phyloP scores from a whole-genome alignment of 495 filamentous ascomycete species.

The Aeminium ludgeri region DNA sequence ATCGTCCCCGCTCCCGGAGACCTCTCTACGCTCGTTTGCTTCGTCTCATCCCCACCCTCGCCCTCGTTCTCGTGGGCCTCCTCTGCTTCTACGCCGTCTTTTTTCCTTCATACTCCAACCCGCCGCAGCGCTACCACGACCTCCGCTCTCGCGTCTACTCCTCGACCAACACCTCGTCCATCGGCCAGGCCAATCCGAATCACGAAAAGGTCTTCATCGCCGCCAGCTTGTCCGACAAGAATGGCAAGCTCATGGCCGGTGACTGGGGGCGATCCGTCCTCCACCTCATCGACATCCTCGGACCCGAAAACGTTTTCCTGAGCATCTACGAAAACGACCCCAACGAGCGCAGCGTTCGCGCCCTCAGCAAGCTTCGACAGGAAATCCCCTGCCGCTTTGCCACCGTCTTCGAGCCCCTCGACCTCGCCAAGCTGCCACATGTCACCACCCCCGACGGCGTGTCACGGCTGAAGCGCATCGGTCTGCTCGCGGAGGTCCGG shows the following conservation, averaged over 20 bases:
- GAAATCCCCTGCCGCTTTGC: slow-evolving; percentile 32
- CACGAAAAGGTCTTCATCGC: slow-evolving; percentile 61
- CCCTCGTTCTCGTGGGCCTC: too few species aligned
- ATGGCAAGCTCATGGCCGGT: slow-evolving; percentile 40
- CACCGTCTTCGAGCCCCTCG: slow-evolving; percentile 38
- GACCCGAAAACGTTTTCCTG: slow-evolving; percentile 38
- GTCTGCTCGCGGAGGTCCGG: slow-evolving; percentile 60
- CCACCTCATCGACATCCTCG: slow-evolving; percentile 44
- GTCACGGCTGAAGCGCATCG: slow-evolving; percentile 49
- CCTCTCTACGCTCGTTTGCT: too few species aligned
- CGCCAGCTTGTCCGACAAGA: slow-evolving; percentile 52
- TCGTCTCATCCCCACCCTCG: too few species aligned
- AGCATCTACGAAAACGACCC: slow-evolving; percentile 59
- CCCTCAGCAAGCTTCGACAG: slow-evolving; percentile 27
- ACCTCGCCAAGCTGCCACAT: slow-evolving; percentile 33
- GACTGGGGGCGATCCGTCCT: slow-evolving; percentile 49
- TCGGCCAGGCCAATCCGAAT: slow-evolving; percentile 46
- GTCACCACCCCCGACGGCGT: slow-evolving; percentile 46
- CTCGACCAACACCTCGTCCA: slow-evolving; percentile 21
- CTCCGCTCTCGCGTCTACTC: slow-evolving; percentile 26
- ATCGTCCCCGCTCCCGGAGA: too few species aligned
- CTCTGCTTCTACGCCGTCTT: slow-evolving; percentile 36
- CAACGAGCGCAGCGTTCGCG: slow-evolving; percentile 27
- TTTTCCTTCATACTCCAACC: slow-evolving; percentile 43
- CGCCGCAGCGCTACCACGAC: slow-evolving; percentile 32